phyloP scores from a whole-genome alignment of 495 filamentous ascomycete species.

The Penicillium tannophilum region DNA sequence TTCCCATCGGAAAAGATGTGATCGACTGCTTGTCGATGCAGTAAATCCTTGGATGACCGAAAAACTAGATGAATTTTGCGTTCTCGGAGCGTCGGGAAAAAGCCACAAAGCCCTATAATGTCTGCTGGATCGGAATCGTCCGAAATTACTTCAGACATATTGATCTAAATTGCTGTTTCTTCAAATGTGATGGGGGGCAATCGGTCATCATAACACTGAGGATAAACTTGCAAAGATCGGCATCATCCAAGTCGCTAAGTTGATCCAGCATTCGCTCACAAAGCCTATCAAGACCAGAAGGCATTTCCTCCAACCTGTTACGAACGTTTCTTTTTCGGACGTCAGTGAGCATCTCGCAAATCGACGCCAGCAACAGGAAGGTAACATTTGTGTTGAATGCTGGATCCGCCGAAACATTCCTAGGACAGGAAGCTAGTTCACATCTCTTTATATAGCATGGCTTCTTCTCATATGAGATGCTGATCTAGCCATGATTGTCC shows the following conservation, averaged over 20 bases:
- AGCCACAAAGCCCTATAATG: slow-evolving; percentile 17
- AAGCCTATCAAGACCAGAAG: slow-evolving; percentile 17
- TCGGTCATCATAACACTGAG: slow-evolving; percentile 20
- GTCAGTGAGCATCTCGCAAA: slow-evolving; percentile 1
- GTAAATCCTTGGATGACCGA: slow-evolving; percentile 45
- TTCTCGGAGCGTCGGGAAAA: slow-evolving; percentile 24
- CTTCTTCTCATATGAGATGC: too few species aligned
- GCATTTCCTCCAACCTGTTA: slow-evolving; percentile 1
- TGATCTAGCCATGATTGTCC: too few species aligned
- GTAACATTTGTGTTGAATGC: neutral
- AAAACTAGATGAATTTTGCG: slow-evolving; percentile 37
- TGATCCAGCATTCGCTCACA: slow-evolving; percentile 18
- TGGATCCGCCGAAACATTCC: too few species aligned
- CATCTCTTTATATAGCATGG: too few species aligned
- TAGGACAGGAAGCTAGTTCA: too few species aligned
- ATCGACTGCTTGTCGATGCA: slow-evolving; percentile 12
- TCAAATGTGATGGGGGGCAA: slow-evolving; percentile 28
- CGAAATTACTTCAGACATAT: slow-evolving; percentile 10
- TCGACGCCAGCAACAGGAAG: slow-evolving; percentile 10
- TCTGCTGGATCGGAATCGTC: slow-evolving; percentile 6
- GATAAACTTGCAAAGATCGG: slow-evolving; percentile 14
- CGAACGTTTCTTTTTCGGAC: neutral
- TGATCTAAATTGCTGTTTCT: slow-evolving; percentile 25
- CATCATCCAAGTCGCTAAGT: slow-evolving; percentile 10
- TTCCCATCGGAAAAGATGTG: slow-evolving; percentile 20